Percentiles rank a stretch among this genome's conserved stretches.
Evolutionary conservation across 2,329 filamentous ascomycete genomes (phyloP).

Genomic region (Geoglossum cookeanum): DNA sequence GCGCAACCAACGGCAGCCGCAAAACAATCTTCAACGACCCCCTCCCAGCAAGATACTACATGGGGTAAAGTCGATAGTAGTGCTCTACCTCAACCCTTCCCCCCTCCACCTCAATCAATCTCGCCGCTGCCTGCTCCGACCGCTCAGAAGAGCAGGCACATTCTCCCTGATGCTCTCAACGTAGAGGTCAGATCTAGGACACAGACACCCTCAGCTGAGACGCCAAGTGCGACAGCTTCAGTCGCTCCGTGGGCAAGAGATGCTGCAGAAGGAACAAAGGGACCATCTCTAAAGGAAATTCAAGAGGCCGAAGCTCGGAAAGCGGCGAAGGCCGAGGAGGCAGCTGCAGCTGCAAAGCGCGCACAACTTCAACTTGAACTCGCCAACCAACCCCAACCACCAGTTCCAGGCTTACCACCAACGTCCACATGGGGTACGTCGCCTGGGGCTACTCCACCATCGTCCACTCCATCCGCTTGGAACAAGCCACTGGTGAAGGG

Average conservation of each 20-base stretch:
- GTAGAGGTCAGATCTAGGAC: slow-evolving; percentile 49
- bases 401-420: slow-evolving; percentile 65
- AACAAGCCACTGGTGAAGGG: slow-evolving; percentile 33
- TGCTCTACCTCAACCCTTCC: slow-evolving; percentile 35
- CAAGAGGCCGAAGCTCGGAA: slow-evolving; percentile 90
- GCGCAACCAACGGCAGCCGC: slow-evolving; percentile 55
- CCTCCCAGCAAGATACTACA: slow-evolving; percentile 26
- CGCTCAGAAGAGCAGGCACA: slow-evolving; percentile 66
- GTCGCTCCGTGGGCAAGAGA: slow-evolving; percentile 94
- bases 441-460: slow-evolving; percentile 38
- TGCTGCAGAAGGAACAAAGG: slow-evolving; percentile 49
- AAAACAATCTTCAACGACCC: slow-evolving; percentile 34
- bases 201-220: slow-evolving; percentile 51
- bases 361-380: slow-evolving; percentile 48
- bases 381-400: slow-evolving; percentile 24
- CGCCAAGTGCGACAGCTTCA: slow-evolving; percentile 50
- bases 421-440: slow-evolving; percentile 80
- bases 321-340: slow-evolving; percentile 72
- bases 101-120: slow-evolving; percentile 51
- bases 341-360: slow-evolving; percentile 57
- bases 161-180: slow-evolving; percentile 55
- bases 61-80: slow-evolving; percentile 43
- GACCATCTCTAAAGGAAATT: slow-evolving; percentile 87
- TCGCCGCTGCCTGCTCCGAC: slow-evolving; percentile 78
- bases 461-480: slow-evolving; percentile 36